phyloP scores from a whole-genome alignment of 805 yeast species.

The Candida koratica region DNA sequence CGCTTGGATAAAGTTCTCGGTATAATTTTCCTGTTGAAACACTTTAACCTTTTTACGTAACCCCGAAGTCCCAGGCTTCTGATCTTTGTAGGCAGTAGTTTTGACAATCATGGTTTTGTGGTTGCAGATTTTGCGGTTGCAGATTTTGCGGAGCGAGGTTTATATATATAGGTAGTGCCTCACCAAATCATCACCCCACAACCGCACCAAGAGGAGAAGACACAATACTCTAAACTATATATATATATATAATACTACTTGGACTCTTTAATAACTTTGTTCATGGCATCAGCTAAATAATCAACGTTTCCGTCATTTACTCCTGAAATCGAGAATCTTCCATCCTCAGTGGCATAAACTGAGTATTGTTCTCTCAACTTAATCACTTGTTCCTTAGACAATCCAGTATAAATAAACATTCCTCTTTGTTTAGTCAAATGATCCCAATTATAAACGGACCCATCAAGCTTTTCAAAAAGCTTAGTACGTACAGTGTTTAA shows the following conservation, averaged over 20 bases:
- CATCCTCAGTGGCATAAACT: slow-evolving; percentile 84
- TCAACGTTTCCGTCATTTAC: slow-evolving; percentile 76
- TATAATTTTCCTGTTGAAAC: slow-evolving; percentile 74
- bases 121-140: background rate
- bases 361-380: slow-evolving; percentile 66
- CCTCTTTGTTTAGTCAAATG: slow-evolving; percentile 88
- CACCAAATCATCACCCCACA: slow-evolving; percentile 1
- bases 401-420: slow-evolving; percentile 93
- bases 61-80: slow-evolving; percentile 98
- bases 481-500: slow-evolving; percentile 66
- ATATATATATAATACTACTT: slow-evolving; percentile 1
- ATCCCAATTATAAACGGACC: slow-evolving; percentile 71
- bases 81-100: slow-evolving; percentile 81
- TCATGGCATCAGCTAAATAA: slow-evolving; percentile 60
- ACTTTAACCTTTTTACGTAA: slow-evolving; percentile 86
- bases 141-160: background rate
- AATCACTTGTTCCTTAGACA: slow-evolving; percentile 65
- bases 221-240: background rate
- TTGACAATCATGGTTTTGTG: slow-evolving; percentile 2
- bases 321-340: slow-evolving; percentile 90
- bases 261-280: slow-evolving; percentile 39
- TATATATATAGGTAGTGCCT: slow-evolving; percentile 2
- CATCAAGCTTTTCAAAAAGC: slow-evolving; percentile 61
- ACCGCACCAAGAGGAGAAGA: background rate
- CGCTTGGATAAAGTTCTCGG: slow-evolving; percentile 92